phyloP scores from a whole-genome alignment of 2,329 filamentous ascomycete genomes.

The Gnomoniopsis smithogilvyi region DNA sequence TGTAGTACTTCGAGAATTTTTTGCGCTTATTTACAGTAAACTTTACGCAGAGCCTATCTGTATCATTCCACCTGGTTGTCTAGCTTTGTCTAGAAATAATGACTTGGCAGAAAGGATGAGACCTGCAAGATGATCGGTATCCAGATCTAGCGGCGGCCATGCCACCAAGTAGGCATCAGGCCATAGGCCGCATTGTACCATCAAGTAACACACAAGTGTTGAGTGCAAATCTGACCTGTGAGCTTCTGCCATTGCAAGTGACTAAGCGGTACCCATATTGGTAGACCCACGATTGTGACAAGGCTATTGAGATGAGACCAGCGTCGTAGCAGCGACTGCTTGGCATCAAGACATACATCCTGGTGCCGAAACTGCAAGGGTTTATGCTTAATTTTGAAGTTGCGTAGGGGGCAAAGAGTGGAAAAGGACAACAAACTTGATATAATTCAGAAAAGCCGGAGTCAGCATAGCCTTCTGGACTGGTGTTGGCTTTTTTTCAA shows the following conservation, averaged over 20 bases:
- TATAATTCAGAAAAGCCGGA: not conserved
- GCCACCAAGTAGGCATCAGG: no score
- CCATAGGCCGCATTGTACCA: no score
- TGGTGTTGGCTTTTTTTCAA: not conserved
- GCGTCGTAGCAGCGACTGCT: not conserved
- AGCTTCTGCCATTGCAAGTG: constrained; percentile 4
- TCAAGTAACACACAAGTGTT: not conserved
- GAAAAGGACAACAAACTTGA: not conserved
- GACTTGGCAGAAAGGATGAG: no score
- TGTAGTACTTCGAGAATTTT: no score
- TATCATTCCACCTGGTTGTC: no score
- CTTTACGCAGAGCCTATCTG: no score
- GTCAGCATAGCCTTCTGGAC: not conserved
- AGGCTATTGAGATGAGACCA: constrained; percentile 22
- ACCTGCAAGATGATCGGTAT: no score
- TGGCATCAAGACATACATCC: not conserved
- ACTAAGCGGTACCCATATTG: not conserved
- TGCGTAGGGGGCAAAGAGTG: not conserved
- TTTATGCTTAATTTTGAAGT: not conserved
- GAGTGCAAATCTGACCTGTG: not conserved
- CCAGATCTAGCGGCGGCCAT: no score
- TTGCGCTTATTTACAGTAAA: no score
- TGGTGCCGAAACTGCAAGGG: not conserved
- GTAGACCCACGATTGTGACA: constrained; percentile 10
- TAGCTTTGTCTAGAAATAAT: no score